phyloP scores from a whole-genome alignment of 2,329 filamentous ascomycete species.

The Pestalotiopsis fici region DNA sequence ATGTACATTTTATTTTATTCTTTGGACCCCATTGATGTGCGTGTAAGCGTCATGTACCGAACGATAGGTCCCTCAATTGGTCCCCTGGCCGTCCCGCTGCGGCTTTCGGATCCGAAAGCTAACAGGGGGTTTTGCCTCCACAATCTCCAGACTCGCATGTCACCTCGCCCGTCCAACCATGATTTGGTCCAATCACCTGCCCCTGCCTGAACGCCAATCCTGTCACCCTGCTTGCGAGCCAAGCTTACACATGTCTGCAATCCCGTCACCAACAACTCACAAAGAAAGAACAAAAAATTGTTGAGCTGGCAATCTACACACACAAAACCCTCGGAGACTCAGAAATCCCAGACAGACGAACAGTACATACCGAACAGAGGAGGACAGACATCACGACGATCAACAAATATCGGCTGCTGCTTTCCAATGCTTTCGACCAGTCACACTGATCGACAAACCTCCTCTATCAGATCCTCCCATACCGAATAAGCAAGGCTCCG shows the following conservation, averaged over 20 bases:
- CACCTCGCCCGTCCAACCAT: not conserved
- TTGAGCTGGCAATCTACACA: not conserved
- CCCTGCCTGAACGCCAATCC: not conserved
- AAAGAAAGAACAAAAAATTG: not conserved
- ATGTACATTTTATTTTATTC: not conserved
- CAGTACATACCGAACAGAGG: no score
- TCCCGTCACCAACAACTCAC: not conserved
- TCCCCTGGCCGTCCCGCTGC: not conserved
- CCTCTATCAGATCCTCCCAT: not conserved
- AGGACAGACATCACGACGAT: no score
- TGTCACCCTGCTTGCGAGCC: not conserved
- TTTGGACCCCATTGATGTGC: no score
- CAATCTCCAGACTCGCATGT: not conserved
- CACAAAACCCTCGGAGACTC: not conserved
- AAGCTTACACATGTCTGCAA: not conserved
- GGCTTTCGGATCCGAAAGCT: constrained; percentile 1
- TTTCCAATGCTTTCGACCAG: not conserved
- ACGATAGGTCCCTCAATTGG: not conserved
- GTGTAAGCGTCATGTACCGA: no score
- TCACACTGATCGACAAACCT: not conserved
- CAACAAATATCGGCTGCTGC: not conserved
- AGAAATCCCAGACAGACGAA: no score
- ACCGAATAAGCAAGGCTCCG: not conserved
- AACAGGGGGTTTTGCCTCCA: not conserved
- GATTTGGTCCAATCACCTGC: not conserved